Percentiles rank a stretch among this genome's conserved stretches.
phyloP scores from a whole-genome alignment of 768 basidiomycete genomes.

The Hygrophorus russula region DNA sequence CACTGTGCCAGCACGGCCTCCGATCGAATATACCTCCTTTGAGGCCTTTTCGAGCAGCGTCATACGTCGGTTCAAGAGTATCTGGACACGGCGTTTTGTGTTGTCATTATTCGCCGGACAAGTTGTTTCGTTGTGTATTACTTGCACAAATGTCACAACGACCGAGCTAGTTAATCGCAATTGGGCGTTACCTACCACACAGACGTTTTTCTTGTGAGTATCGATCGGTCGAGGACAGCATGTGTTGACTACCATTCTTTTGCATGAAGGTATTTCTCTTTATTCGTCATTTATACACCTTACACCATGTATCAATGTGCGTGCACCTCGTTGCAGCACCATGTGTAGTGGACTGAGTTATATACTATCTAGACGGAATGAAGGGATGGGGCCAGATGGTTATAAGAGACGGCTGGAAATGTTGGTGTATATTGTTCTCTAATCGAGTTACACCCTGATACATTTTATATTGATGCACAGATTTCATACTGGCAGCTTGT shows the following conservation, averaged over 20 bases:
- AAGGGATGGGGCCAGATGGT: conserved; percentile 75
- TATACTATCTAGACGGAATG: conserved; percentile 49
- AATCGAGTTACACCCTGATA: neutral
- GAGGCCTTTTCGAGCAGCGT: conserved; percentile 42
- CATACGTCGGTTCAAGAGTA: conserved; percentile 50
- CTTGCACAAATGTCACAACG: conserved; percentile 81
- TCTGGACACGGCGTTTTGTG: conserved; percentile 71
- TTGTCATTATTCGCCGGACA: conserved; percentile 69
- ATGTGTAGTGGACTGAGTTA: conserved; percentile 1
- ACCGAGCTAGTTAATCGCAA: conserved; percentile 60
- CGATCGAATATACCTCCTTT: conserved; percentile 56
- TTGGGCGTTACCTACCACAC: conserved; percentile 71
- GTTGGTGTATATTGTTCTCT: conserved; percentile 25
- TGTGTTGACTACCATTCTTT: neutral
- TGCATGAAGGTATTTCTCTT: conserved; percentile 55
- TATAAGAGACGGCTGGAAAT: conserved; percentile 77
- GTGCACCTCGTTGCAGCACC: conserved; percentile 14
- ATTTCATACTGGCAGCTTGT: conserved; percentile 65
- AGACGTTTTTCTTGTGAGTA: conserved; percentile 73
- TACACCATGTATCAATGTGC: conserved; percentile 83
- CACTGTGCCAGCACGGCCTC: conserved; percentile 31
- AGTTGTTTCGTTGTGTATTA: conserved; percentile 78
- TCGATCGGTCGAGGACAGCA: neutral
- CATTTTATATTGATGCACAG: conserved; percentile 22
- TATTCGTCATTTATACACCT: conserved; percentile 71